Base-by-base conservation (phyloP, 352 stramenopile species). In the Phytopythium montanum region DNA sequence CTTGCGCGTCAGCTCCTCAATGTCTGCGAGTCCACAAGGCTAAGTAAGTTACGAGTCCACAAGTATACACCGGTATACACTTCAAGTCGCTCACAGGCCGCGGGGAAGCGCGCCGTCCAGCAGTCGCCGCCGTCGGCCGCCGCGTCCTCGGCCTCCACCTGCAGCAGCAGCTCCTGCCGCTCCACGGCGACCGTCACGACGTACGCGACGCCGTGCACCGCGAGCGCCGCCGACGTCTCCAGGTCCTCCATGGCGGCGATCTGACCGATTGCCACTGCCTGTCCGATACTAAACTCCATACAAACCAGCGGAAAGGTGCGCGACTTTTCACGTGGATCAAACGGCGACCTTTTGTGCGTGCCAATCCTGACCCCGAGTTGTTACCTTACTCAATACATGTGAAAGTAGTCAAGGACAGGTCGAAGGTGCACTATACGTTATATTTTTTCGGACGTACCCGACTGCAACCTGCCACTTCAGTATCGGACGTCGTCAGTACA, bases 1-100 rank as follows among this genome's bases (percentile, higher is more conserved):
- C 66, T 98, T 97, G 16, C 83, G 78, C 48, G 93, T 97, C 46
- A 98, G 83, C 60, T 97, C 85, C 68, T 98, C 90, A 5, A 98
- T 63, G 53, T 97, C 80, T 79, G 60, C 31, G 7, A 36, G 31
- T 1, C 31, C 31, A 10, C 14, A 19, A 5, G 12, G n/a, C n/a
- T n/a, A n/a, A n/a, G n/a, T n/a, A n/a, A n/a, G n/a, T n/a, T 36
- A 36, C 31, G 7, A 36, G 31, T 1, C 31, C 31, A 10, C 14
- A 19, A 5, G 12, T 13, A 21, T 12, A 34, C n/a, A 19, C 28
- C 25, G 14, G 4, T 26, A 38, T 7, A 56, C 28, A n/a, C 19
- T 10, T 2, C 0, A 51, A 10, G 19, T 14, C 33, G 28, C 36
- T 56, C 42, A 85, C 77, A 85, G 14, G 64, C 58, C 21, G 79